Evolutionary conservation across 2,329 filamentous ascomycete genomes (phyloP), one percentile per base, ranked within the genome.

Genomic region (Aureobasidium sp.): DNA sequence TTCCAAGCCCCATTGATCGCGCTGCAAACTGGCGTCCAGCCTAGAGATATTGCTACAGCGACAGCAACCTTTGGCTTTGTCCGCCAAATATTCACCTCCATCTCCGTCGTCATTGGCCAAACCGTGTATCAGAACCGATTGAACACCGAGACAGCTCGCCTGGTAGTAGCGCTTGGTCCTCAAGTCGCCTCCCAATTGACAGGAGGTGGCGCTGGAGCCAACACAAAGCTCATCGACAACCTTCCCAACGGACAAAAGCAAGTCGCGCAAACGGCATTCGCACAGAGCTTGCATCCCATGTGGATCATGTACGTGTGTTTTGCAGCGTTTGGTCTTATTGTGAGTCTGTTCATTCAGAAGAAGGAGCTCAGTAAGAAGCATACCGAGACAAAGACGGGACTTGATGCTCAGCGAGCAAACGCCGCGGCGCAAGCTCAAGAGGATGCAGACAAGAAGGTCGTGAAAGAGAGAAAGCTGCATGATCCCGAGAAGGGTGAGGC

Each of bases 41-140:
- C 78, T 40, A 76, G 79, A 35, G 85, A 89, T 66, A 85, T 87
- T 42, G 86, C 84, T 15, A 80, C 83, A 0, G 85, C 83, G 0
- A 88, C 85, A 0, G 80, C 85, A 1, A 85, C 83, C 1, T 87
- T 87, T 66, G 77, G 80, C 9, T 88, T 88, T 69, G 78, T 85
- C 12, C 82, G 87, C 22, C 86, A 87, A 66, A 75, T 91, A 5
- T 84, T 83, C 15, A 88, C 84, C 0, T 81, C 85, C 1, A 81
- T 87, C 31, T 85, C 84, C 0, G 80, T 90, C 57, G 86, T 90
- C 1, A 77, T 91, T 33, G 89, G 89, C 17, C 85, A 86, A 12
- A 86, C 89, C 44, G 80, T 91, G 37, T 90, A 91, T 74, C 85
- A 90, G 73, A 90, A 91, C 69, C 76, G 81, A 62, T 89, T 91